These are phyloP conservation scores for Ceratocystis papillata DNA, from an alignment of 2,329 filamentous ascomycete genomes.

Conservation along the genomic window DNA sequence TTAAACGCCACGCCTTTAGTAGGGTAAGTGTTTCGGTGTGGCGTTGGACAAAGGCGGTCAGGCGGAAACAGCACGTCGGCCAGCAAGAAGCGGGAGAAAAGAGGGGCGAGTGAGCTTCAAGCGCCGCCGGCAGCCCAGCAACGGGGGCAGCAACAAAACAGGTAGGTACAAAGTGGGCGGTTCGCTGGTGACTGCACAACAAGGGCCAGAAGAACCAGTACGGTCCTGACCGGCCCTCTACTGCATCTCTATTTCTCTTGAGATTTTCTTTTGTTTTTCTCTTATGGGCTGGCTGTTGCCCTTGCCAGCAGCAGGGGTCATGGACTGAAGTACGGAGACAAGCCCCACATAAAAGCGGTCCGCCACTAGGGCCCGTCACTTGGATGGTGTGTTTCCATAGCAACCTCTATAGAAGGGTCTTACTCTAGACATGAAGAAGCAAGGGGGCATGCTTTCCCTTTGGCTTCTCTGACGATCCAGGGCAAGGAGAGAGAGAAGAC, in stretches of 20 bases:
- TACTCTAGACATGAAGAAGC: background rate
- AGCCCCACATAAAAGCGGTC: conserved; percentile 16
- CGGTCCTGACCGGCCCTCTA: no score
- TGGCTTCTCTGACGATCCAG: background rate
- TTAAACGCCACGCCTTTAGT: conserved; percentile 4
- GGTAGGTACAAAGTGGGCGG: no score
- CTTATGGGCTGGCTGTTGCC: background rate
- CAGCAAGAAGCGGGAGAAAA: conserved; percentile 17
- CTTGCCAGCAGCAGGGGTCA: conserved; percentile 12
- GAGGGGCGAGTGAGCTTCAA: background rate
- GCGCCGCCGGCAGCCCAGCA: background rate
- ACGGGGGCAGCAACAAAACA: no score
- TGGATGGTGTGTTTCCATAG: conserved; percentile 24
- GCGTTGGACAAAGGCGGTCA: conserved; percentile 20
- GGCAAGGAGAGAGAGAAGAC: background rate
- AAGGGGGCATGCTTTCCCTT: background rate
- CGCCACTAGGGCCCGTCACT: conserved; percentile 15
- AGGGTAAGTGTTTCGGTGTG: background rate
- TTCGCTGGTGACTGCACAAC: no score
- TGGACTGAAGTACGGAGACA: conserved; percentile 18
- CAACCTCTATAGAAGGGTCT: conserved; percentile 24
- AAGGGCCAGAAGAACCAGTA: no score
- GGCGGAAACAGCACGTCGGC: background rate
- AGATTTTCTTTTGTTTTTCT: background rate
- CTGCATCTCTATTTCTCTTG: conserved; percentile 16